These are phyloP conservation scores for Coffea humblotiana DNA, from an alignment of 305 asterid genomes.

Conservation along the genomic window DNA sequence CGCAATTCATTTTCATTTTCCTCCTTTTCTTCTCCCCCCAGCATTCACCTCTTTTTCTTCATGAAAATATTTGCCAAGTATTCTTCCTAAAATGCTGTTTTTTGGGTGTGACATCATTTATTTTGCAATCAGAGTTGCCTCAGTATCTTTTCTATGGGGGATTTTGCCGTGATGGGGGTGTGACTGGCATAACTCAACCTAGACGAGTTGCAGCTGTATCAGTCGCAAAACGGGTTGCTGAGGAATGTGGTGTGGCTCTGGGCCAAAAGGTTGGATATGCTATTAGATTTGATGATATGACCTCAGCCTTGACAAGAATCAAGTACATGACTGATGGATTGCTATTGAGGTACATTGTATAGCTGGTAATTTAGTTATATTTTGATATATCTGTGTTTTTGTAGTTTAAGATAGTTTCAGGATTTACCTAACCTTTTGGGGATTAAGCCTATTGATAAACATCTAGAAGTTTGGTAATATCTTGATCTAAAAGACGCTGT, in stretches of 20 bases:
- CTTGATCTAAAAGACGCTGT: constrained; percentile 1
- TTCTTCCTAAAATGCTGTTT: not conserved
- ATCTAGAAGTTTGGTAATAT: not conserved
- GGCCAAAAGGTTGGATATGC: no score
- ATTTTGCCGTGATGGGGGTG: constrained; percentile 71
- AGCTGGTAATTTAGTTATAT: constrained; percentile 5
- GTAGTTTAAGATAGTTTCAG: not conserved
- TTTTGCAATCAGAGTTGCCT: constrained; percentile 66
- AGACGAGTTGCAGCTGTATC: constrained; percentile 96
- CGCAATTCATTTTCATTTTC: not conserved
- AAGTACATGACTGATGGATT: constrained; percentile 98
- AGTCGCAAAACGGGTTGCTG: no score
- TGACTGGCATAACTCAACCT: constrained; percentile 91
- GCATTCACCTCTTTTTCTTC: not conserved
- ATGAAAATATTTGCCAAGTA: not conserved
- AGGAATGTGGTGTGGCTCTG: no score
- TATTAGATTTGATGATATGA: no score
- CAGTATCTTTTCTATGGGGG: constrained; percentile 82
- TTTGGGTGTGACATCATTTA: not conserved
- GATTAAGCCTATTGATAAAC: not conserved
- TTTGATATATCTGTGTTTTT: not conserved
- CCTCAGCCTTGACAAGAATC: no score
- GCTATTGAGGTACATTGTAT: constrained; percentile 63
- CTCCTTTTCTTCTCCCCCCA: not conserved
- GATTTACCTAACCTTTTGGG: not conserved